Evolutionary conservation across 441 rosid species (phyloP).

Genomic region (Erysimum cheiri): DNA sequence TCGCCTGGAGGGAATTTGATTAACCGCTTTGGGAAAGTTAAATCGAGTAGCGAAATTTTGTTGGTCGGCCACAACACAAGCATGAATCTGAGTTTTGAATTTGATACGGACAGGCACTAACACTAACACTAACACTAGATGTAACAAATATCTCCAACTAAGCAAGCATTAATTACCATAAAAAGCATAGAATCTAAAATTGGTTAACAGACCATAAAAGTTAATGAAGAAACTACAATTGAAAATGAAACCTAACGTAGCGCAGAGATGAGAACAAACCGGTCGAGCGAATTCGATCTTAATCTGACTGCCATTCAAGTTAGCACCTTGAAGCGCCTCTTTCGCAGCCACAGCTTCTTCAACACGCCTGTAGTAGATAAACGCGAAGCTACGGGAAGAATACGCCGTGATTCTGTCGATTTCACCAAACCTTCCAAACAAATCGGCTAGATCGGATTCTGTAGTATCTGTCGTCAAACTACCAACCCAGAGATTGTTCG

Average conservation of each 20-base stretch:
- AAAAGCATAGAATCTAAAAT: not conserved
- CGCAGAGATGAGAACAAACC: conserved; percentile 71
- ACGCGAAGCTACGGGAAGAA: conserved; percentile 71
- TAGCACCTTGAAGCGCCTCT: conserved; percentile 70
- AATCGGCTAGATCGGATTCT: conserved; percentile 64
- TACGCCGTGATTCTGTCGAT: conserved; percentile 70
- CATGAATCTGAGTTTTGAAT: not conserved
- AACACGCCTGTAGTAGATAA: conserved; percentile 69
- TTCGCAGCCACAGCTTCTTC: conserved; percentile 81
- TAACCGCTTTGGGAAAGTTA: not conserved
- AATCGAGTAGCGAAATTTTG: not conserved
- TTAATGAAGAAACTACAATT: not conserved
- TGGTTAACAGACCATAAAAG: conserved; percentile 8
- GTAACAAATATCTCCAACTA: not conserved
- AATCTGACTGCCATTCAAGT: conserved; percentile 58
- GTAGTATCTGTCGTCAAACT: conserved; percentile 57
- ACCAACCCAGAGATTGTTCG: conserved; percentile 89
- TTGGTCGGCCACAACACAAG: not conserved
- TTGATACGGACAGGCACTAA: not conserved
- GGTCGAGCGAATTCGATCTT: conserved; percentile 92
- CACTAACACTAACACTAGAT: not conserved
- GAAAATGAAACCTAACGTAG: conserved; percentile 10
- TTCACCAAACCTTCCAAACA: conserved; percentile 65
- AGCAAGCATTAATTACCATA: not conserved
- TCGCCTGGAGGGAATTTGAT: conserved; percentile 15